Base-by-base conservation (phyloP, 169 alveolate genomes). In the Prorocentrum cordatum region DNA sequence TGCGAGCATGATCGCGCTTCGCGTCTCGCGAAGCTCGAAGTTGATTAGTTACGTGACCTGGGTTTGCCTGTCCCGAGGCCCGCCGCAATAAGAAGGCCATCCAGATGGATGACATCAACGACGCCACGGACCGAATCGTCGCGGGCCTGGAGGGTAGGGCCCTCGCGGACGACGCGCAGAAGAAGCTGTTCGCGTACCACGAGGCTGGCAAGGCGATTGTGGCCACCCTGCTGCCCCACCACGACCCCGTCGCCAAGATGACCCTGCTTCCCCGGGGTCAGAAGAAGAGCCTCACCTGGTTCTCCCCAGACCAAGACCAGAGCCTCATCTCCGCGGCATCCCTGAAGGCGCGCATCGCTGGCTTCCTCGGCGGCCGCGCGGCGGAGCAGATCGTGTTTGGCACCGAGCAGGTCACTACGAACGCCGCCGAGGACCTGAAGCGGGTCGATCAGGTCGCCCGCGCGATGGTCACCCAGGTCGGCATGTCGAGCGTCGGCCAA, bases 61-160 rank as follows among this genome's bases (percentile, higher is more conserved):
- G n/a, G n/a, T n/a, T n/a, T n/a, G n/a, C n/a, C n/a, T n/a, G n/a
- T n/a, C n/a, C n/a, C n/a, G n/a, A n/a, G n/a, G 99, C 99, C 3
- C 95, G 99, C 75, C 94, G 99, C 47, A 80, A 92, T 71, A 36
- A 91, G 36, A 83, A 68, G 31, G 73, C 82, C 58, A 91, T 93
- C 67, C 71, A 77, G 62, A 92, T 83, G 77, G 92, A 91, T 38
- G 94, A 91, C 47, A 94, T 96, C 36, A 94, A 93, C 71, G 80
- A 93, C 77, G 99, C 99, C 1, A 94, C 98, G 38, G 99, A 39
- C 50, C 50, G 14, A 39, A 9, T 39, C 22, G 7, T 39, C 22
- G 14, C 50, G n/a, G 18, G 88, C 16, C 16, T 80, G 68, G 90
- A 80, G 79, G 90, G 90, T 5, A 77, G 90, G 2, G 90, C 90